Conservation (phyloP, 208 protist genomes). For the Crithidia expoeki region DNA sequence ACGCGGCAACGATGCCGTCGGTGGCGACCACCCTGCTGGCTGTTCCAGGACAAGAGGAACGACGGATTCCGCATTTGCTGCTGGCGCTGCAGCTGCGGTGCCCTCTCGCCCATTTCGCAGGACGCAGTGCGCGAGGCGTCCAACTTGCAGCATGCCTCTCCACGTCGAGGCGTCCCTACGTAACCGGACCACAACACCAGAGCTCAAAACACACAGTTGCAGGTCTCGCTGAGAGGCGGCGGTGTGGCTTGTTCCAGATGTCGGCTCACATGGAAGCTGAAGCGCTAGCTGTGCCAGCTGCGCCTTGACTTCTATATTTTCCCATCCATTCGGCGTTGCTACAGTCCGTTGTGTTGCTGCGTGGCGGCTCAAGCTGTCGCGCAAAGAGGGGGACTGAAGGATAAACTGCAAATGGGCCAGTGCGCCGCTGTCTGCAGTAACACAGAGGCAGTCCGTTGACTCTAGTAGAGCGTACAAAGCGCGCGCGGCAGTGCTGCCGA, state of each 20-base stretch:
- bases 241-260: neutral
- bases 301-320: neutral
- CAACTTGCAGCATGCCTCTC: conserved; percentile 14
- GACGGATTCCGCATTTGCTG: neutral
- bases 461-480: neutral
- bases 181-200: neutral
- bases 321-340: neutral
- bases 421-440: conserved; percentile 2
- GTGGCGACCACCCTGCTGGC: conserved; percentile 21
- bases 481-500: neutral
- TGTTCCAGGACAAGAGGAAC: conserved; percentile 28
- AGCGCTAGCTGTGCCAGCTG: conserved; percentile 9
- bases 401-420: neutral
- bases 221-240: neutral
- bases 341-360: neutral
- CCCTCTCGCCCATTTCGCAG: conserved; percentile 4
- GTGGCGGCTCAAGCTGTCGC: conserved; percentile 16
- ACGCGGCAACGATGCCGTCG: neutral
- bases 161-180: neutral
- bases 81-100: neutral
- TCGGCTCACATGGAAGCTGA: conserved; percentile 10
- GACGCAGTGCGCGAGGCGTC: conserved; percentile 19
- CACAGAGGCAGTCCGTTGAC: neutral
- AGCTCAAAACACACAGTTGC: conserved; percentile 5
- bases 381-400: neutral